Evolutionary conservation across 805 yeast species (phyloP).

Genomic region (Kodamaea sagamina): DNA sequence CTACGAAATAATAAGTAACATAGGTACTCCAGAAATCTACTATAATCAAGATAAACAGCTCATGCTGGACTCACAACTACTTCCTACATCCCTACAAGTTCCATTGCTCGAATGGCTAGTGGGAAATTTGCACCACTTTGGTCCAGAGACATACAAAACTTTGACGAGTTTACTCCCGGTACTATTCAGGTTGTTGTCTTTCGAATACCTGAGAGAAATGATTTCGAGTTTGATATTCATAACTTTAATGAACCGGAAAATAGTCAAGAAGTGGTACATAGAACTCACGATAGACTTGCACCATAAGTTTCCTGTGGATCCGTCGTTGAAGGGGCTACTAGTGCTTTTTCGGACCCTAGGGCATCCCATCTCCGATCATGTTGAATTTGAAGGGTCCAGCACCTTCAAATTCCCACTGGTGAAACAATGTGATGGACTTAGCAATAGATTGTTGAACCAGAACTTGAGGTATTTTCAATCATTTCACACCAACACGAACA

Average conservation of each 20-base stretch:
- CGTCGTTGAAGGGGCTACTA: constrained; percentile 20
- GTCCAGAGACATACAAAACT: constrained; percentile 4
- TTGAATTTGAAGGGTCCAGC: constrained; percentile 5
- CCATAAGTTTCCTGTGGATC: constrained; percentile 34
- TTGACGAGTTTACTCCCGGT: constrained; percentile 13
- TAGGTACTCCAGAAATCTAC: constrained; percentile 15
- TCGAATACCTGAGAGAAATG: constrained; percentile 17
- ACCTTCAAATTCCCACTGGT: background rate
- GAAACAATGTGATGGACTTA: background rate
- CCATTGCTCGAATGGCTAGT: constrained; percentile 17
- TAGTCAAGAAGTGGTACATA: constrained; percentile 31
- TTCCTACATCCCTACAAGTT: constrained; percentile 10
- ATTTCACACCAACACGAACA: constrained; percentile 15
- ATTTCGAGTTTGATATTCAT: constrained; percentile 16
- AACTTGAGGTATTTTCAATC: constrained; percentile 6
- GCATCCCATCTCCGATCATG: background rate
- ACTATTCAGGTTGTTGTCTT: constrained; percentile 15
- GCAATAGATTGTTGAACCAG: background rate
- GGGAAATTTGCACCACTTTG: constrained; percentile 14
- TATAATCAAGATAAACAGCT: constrained; percentile 9
- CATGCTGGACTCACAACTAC: constrained; percentile 8
- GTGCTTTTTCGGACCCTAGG: constrained; percentile 2
- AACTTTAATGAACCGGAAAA: constrained; percentile 7
- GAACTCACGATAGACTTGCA: constrained; percentile 30
- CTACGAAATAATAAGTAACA: constrained; percentile 14